Evolutionary conservation across 2,329 filamentous ascomycete species (phyloP).

Genomic region (Botrytis galanthina): DNA sequence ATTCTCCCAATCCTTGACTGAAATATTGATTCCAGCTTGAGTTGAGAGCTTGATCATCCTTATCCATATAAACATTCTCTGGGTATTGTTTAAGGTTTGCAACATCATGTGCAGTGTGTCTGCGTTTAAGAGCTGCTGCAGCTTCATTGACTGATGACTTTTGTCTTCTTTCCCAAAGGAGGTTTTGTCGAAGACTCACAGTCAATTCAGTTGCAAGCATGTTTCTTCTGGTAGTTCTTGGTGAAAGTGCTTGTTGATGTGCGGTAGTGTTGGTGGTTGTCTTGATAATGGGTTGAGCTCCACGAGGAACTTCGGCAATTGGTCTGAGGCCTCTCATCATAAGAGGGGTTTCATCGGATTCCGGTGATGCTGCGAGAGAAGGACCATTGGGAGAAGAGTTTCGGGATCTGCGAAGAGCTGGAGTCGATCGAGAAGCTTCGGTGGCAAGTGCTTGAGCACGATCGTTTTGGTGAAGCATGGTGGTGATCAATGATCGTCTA

Average conservation of each 20-base stretch:
- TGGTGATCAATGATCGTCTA: conserved; percentile 82
- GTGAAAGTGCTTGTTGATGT: conserved; percentile 77
- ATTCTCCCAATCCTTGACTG: conserved; percentile 73
- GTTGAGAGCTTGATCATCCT: conserved; percentile 56
- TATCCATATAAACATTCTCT: conserved; percentile 60
- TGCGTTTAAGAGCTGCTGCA: conserved; percentile 83
- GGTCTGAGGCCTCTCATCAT: conserved; percentile 49
- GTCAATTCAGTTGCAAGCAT: conserved; percentile 96
- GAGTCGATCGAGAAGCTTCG: conserved; percentile 53
- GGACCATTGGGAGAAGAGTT: conserved; percentile 68
- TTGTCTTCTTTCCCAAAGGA: conserved; percentile 93
- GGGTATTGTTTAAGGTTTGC: conserved; percentile 84
- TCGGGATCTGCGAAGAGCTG: conserved; percentile 56
- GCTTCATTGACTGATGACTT: conserved; percentile 72
- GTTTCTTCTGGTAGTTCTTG: conserved; percentile 85
- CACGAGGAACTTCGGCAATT: conserved; percentile 50
- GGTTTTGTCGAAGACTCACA: conserved; percentile 84
- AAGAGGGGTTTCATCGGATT: conserved; percentile 47
- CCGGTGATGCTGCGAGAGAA: conserved; percentile 54
- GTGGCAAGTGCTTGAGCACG: conserved; percentile 68
- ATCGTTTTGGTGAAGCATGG: conserved; percentile 80
- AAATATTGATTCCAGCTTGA: conserved; percentile 85
- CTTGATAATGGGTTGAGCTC: conserved; percentile 74
- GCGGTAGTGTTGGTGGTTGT: conserved; percentile 57
- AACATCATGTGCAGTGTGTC: conserved; percentile 88